phyloP scores from a whole-genome alignment of 306 rosid genomes.

The Gleditsia sinensis region DNA sequence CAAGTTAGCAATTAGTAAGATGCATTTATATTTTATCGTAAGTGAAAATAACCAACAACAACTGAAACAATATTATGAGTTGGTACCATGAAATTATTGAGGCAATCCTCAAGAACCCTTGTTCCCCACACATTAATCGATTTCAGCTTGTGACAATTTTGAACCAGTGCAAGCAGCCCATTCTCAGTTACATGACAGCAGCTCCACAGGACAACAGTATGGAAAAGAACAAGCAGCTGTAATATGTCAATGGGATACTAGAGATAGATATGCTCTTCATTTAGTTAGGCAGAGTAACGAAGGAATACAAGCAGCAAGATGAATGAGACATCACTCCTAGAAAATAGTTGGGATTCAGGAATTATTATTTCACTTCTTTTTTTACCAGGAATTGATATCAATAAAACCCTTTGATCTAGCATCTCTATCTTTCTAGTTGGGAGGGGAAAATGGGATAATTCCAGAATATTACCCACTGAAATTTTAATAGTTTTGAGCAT shows the following conservation, averaged over 20 bases:
- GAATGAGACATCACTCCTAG: not conserved
- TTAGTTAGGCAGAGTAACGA: not conserved
- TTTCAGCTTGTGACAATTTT: slow-evolving; percentile 72
- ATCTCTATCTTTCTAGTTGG: not conserved
- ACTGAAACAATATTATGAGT: too few species aligned
- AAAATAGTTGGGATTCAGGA: not conserved
- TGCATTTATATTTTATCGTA: too few species aligned
- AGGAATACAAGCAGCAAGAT: not conserved
- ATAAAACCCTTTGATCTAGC: not conserved
- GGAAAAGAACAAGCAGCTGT: slow-evolving; percentile 25
- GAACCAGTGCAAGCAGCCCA: slow-evolving; percentile 73
- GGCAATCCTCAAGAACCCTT: slow-evolving; percentile 71
- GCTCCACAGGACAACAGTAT: slow-evolving; percentile 91
- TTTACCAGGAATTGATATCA: not conserved
- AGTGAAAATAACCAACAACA: too few species aligned
- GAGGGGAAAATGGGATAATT: not conserved
- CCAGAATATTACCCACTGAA: not conserved
- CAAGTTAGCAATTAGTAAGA: too few species aligned
- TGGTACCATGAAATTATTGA: slow-evolving; percentile 61
- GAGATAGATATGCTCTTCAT: not conserved
- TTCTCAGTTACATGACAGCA: slow-evolving; percentile 83
- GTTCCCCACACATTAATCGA: slow-evolving; percentile 89
- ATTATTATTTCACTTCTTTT: not conserved
- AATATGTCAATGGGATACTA: slow-evolving; percentile 21
- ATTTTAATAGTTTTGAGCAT: too few species aligned